Percentiles rank a stretch among this genome's conserved stretches.
These are phyloP conservation scores for Geotrichum citri-aurantii DNA, from an alignment of 1,139 yeast species.

Conservation along the genomic window DNA sequence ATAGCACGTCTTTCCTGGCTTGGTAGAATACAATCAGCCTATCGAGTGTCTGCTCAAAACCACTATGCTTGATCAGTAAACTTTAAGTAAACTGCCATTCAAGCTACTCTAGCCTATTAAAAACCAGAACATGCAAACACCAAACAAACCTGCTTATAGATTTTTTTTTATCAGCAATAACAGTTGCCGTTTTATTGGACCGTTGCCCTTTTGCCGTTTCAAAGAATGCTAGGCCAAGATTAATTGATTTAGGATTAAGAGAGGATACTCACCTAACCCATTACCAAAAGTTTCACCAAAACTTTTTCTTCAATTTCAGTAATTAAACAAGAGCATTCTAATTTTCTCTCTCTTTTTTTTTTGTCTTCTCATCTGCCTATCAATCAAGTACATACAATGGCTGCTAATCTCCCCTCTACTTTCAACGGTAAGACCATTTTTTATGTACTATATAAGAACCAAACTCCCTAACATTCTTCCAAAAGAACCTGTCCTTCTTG, in stretches of 20 bases:
- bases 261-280: not conserved
- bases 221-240: too few relatives aligned
- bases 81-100: too few relatives aligned
- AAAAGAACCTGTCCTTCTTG: slow-evolving; percentile 61
- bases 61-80: too few relatives aligned
- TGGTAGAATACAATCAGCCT: too few relatives aligned
- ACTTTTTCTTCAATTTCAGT: not conserved
- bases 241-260: too few relatives aligned
- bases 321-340: not conserved
- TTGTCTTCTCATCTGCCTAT: not conserved
- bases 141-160: not conserved
- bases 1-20: too few relatives aligned
- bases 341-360: not conserved
- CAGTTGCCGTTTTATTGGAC: not conserved
- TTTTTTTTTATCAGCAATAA: not conserved
- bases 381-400: slow-evolving; percentile 3
- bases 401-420: slow-evolving; percentile 12
- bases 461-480: slow-evolving; percentile 8
- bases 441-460: not conserved
- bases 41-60: too few relatives aligned
- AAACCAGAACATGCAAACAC: too few relatives aligned
- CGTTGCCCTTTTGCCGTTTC: too few relatives aligned
- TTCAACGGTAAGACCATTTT: slow-evolving; percentile 11
- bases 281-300: not conserved
- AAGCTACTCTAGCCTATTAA: not conserved